Evolutionary conservation across 1,284 basidiomycete species (phyloP), one percentile per base, ranked within the genome.

Genomic region (Irpex sp.): DNA sequence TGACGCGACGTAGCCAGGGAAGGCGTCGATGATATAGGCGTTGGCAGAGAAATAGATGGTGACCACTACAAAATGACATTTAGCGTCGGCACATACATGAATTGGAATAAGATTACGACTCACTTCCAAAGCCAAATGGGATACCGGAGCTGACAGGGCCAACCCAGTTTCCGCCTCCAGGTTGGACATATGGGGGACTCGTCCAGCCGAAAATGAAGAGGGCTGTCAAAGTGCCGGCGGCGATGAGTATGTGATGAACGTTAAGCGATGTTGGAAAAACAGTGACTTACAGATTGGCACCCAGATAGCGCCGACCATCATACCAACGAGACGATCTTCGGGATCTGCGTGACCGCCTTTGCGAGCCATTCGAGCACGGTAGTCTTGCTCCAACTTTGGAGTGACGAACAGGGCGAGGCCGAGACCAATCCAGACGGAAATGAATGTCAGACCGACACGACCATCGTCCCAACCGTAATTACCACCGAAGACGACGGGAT

Each of bases 391-490:
- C 59, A 74, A 66, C 56, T 71, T 73, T 26, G 77, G 72, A 58
- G 83, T 86, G 61, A 84, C 71, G 39, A 76, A 37, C 0, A 83
- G 79, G 35, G 84, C 85, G 17, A 86, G 61, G 0, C 80, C 80
- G 0, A 87, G 84, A 7, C 88, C 89, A 60, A 91, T 82, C 31
- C 87, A 87, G 58, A 92, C 82, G 21, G 87, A 88, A 65, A 89
- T 84, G 76, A 91, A 90, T 50, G 88, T 80, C 43, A 92, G 78
- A 13, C 88, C 88, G 39, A 77, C 75, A 67, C 88, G 79, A 19
- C 79, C 79, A 56, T 81, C 75, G 46, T 83, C 84, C 76, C 90
- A 86, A 8, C 79, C 78, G 51, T 84, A 81, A 50, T 77, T 73
- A 33, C 70, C 69, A 31, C 81, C 73, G 73, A 86, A 88, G 60